Percentiles rank a stretch among this genome's conserved stretches.
Conservation (phyloP, 345 rosid genomes). For the Microthlaspi erraticum region DNA sequence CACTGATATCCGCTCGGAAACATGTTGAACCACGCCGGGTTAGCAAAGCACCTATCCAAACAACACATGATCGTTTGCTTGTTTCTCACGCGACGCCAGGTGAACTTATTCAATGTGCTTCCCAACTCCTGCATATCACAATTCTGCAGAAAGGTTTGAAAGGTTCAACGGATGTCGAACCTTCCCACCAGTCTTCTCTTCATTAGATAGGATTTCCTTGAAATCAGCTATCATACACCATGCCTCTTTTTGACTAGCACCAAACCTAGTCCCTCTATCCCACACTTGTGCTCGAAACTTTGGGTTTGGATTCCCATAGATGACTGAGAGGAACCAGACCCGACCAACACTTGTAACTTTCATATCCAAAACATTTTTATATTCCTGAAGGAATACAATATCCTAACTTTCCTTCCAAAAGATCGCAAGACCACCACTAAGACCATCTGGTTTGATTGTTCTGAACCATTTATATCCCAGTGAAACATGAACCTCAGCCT, state of each 20-base stretch:
- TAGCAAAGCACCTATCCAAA: background rate
- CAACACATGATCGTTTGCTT: background rate
- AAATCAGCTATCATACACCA: no score
- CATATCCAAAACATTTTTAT: background rate
- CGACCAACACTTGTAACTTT: background rate
- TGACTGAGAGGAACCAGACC: background rate
- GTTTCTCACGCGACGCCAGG: background rate
- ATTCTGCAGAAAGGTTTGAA: background rate
- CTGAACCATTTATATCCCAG: background rate
- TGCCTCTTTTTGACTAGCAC: background rate
- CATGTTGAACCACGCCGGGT: background rate
- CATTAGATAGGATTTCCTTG: no score
- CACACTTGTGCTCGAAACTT: background rate
- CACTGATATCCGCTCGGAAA: background rate
- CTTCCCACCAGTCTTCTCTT: background rate
- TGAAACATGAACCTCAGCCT: background rate
- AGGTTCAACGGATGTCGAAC: background rate
- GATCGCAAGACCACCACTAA: background rate
- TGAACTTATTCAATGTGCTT: background rate
- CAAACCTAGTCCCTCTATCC: background rate
- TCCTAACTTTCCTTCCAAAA: background rate
- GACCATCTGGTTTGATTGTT: background rate
- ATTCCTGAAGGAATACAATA: background rate
- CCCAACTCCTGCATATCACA: background rate
- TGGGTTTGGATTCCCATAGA: background rate